Base-by-base conservation (phyloP, 2,329 filamentous ascomycete genomes). In the Aspergillus nomiae region DNA sequence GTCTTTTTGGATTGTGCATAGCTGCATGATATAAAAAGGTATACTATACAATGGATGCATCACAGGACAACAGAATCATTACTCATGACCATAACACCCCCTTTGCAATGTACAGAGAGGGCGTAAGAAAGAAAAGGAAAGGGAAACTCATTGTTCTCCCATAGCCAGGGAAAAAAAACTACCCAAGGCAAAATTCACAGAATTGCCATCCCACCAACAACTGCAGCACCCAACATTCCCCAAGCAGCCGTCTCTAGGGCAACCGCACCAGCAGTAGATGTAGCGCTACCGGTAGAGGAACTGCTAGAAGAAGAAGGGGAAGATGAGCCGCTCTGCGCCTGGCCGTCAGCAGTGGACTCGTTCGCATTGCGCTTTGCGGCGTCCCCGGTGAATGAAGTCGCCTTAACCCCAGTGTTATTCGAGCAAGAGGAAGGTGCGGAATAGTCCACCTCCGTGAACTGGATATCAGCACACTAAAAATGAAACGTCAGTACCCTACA, bases 401-500 rank as follows among this genome's bases (percentile, higher is more conserved):
- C 81, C 5, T 79, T 80, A 51, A 91, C 79, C 38, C 84, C 85
- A 11, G 83, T 86, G 66, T 82, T 83, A 67, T 87, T 90, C 66
- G 77, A 79, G 83, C 89, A 92, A 62, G 83, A 77, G 46, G 79
- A 77, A 26, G 74, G 70, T 28, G 74, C 78, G 30, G 78, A 73
- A 10, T 79, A 74, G 21, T 82, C 79, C 5, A 85, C 81, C 12
- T 80, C 78, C 58, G 80, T 78, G 36, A 94, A 89, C 30, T 86
- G 88, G 67, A 93, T 86, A 70, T 94, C 90, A 72, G 90, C 89
- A 76, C 91, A 94, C 87, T 90, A 43, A 12, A 12, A 36, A 43
- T 21, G 19, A 7, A 58, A 16, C 16, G 43, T 56, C 30, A 32
- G 5, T 24, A 45, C 10, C 9, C 26, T 10, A 38, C 41, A 30